Evolutionary conservation across 1,284 basidiomycete species (phyloP).

Genomic region (Moniliella sp.): DNA sequence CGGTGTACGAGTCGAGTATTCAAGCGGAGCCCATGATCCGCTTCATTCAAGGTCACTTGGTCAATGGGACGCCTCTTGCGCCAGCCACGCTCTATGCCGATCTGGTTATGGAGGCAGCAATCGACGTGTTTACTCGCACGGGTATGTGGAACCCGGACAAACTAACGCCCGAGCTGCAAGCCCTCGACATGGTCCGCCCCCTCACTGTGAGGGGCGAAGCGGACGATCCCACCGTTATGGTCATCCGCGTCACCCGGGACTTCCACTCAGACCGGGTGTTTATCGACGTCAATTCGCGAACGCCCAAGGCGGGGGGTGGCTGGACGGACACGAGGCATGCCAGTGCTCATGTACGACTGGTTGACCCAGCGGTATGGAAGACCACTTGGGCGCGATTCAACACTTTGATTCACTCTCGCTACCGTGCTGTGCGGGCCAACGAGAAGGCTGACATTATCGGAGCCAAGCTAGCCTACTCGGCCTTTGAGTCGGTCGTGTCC

Average conservation of each 20-base stretch:
- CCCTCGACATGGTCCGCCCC: neutral
- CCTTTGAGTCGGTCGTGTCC: slow-evolving; percentile 1
- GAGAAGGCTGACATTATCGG: slow-evolving; percentile 4
- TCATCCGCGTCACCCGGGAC: neutral
- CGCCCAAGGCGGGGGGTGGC: neutral
- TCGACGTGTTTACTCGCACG: neutral
- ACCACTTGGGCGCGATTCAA: neutral
- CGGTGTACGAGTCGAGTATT: neutral
- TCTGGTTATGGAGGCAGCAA: neutral
- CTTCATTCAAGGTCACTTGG: slow-evolving; percentile 1
- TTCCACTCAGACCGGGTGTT: neutral
- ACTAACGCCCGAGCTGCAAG: neutral
- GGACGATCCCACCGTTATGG: neutral
- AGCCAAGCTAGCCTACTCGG: slow-evolving; percentile 4
- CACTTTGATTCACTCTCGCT: neutral
- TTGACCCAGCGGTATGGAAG: neutral
- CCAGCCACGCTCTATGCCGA: slow-evolving; percentile 1
- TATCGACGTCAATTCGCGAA: neutral
- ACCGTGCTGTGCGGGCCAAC: neutral
- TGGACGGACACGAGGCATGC: neutral
- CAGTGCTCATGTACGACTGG: neutral
- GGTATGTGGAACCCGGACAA: neutral
- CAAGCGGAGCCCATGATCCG: neutral
- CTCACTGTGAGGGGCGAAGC: neutral
- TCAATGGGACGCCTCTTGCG: neutral